phyloP scores from a whole-genome alignment of 495 filamentous ascomycete genomes.

The Aspergillus sparsus region DNA sequence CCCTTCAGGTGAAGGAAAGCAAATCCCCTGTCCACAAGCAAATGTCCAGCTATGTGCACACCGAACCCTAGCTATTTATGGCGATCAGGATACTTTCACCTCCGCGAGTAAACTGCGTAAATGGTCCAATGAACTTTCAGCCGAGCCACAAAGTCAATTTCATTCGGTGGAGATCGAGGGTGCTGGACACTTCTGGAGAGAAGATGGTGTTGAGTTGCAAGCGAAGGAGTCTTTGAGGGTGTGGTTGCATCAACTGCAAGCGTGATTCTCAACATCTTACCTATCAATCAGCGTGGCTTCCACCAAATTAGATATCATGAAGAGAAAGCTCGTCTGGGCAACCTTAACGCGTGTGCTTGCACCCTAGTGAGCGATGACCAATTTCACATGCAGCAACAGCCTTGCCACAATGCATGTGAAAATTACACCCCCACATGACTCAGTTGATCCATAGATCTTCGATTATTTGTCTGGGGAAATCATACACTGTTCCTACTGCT shows the following conservation, averaged over 20 bases:
- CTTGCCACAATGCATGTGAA: constrained; percentile 1
- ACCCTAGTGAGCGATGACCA: background rate
- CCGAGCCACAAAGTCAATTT: constrained; percentile 44
- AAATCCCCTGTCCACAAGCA: constrained; percentile 38
- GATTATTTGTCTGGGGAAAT: too few relatives aligned
- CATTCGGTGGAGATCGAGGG: constrained; percentile 58
- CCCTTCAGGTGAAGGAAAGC: constrained; percentile 26
- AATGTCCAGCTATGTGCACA: constrained; percentile 58
- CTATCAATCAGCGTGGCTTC: background rate
- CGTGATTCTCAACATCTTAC: constrained; percentile 21
- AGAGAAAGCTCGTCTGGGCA: background rate
- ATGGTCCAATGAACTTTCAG: constrained; percentile 66
- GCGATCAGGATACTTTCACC: constrained; percentile 77
- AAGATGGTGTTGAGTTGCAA: constrained; percentile 58
- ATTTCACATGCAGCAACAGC: background rate
- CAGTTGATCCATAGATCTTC: background rate
- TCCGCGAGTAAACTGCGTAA: constrained; percentile 62
- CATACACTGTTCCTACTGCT: background rate
- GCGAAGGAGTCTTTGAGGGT: constrained; percentile 49
- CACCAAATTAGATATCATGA: background rate
- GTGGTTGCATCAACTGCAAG: constrained; percentile 40
- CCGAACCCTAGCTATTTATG: constrained; percentile 72
- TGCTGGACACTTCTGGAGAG: constrained; percentile 85
- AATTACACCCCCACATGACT: background rate
- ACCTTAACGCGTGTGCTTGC: background rate